Conservation (phyloP, 495 filamentous ascomycete genomes). For the Tuber microsphaerosporum region DNA sequence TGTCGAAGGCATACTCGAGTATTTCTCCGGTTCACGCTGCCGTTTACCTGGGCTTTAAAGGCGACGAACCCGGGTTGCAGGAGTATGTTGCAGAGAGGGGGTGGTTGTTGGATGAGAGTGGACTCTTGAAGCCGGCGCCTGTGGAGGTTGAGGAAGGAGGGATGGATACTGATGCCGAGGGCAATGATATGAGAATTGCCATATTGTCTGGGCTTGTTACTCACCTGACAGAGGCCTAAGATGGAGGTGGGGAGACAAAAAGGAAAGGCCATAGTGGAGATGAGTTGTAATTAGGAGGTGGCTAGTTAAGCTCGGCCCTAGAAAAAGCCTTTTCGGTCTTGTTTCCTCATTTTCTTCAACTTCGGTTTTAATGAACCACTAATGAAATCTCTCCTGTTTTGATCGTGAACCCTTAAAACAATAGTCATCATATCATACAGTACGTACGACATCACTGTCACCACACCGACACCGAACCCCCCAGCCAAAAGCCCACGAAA, state of each 20-base stretch:
- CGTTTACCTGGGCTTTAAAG: slow-evolving; percentile 47
- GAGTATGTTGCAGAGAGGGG: slow-evolving; percentile 45
- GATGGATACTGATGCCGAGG: slow-evolving; percentile 30
- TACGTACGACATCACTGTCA: neutral
- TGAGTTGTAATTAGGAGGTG: neutral
- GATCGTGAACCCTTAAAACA: neutral
- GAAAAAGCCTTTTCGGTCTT: neutral
- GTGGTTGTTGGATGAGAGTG: slow-evolving; percentile 48
- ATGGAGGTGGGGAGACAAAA: neutral
- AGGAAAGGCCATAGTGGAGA: neutral
- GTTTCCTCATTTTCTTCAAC: neutral
- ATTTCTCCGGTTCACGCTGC: slow-evolving; percentile 48
- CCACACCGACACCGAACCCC: neutral
- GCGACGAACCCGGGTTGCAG: slow-evolving; percentile 42
- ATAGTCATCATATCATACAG: neutral
- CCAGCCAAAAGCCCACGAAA: neutral
- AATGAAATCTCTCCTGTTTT: neutral
- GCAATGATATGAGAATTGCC: slow-evolving; percentile 37
- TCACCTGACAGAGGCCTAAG: slow-evolving; percentile 35
- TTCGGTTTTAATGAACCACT: neutral
- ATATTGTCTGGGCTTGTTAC: slow-evolving; percentile 39
- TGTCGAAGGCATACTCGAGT: slow-evolving; percentile 49
- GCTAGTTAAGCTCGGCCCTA: neutral
- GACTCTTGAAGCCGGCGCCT: slow-evolving; percentile 45
- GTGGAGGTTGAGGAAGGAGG: slow-evolving; percentile 39